A percentile compares a stretch with the other conserved stretches of the same genome.
phyloP scores from a whole-genome alignment of 2,329 filamentous ascomycete genomes.

The Sporothrix humicola region DNA sequence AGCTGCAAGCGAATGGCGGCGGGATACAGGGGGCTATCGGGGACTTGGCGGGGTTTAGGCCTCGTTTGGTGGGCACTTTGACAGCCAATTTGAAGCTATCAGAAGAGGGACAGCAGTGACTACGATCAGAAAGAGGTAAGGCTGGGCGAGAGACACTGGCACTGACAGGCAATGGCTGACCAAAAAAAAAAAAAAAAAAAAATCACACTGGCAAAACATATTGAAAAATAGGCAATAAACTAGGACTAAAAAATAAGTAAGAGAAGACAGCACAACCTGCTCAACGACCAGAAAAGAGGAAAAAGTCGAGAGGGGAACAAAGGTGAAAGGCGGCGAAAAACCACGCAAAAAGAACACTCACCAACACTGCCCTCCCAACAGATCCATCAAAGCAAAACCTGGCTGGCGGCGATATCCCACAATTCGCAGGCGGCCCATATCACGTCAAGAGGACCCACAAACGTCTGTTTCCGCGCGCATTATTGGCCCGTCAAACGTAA shows the following conservation, averaged over 20 bases:
- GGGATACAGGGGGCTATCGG: not conserved
- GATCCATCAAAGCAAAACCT: not conserved
- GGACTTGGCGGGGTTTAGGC: not conserved
- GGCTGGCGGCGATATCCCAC: not conserved
- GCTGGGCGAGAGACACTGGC: not conserved
- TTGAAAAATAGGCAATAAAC: constrained; percentile 7
- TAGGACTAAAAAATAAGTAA: not conserved
- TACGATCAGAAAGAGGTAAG: not conserved
- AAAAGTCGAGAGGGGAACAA: not conserved
- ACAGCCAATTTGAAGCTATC: not conserved
- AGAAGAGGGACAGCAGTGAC: not conserved
- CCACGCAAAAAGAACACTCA: not conserved
- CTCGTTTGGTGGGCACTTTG: not conserved
- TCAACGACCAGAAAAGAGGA: not conserved
- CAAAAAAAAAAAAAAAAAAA: not conserved
- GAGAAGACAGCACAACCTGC: constrained; percentile 6
- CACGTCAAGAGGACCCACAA: not conserved
- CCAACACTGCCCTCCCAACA: not conserved
- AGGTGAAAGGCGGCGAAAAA: constrained; percentile 1
- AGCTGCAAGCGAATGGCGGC: not conserved
- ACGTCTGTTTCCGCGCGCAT: not conserved
- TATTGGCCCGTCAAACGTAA: constrained; percentile 15
- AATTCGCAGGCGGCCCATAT: not conserved
- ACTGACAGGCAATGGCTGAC: not conserved
- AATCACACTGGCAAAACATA: not conserved